Conservation (phyloP, 805 yeast genomes). For the Lipomyces mesembrius region DNA sequence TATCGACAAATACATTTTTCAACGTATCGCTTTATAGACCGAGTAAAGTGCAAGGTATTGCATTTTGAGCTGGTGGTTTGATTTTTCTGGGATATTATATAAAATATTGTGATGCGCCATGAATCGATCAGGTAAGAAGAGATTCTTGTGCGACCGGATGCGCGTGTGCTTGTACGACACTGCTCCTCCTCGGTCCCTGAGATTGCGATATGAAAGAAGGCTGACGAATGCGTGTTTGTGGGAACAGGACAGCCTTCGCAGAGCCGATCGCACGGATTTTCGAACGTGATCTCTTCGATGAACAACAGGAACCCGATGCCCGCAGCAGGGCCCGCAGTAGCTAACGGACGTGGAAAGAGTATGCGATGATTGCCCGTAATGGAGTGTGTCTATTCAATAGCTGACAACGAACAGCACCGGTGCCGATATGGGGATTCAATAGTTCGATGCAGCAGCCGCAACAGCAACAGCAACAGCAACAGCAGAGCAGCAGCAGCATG, state of each 20-base stretch:
- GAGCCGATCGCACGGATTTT: constrained; percentile 31
- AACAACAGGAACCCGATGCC: constrained; percentile 18
- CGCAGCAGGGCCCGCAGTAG: constrained; percentile 14
- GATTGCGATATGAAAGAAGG: neutral
- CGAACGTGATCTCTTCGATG: constrained; percentile 31
- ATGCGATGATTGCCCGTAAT: neutral
- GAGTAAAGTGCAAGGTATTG: neutral
- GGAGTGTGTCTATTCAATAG: neutral
- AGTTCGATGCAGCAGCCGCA: constrained; percentile 11
- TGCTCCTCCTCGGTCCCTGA: neutral
- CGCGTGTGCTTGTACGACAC: neutral
- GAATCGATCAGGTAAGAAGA: constrained; percentile 22
- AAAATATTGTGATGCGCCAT: constrained; percentile 8
- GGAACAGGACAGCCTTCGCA: constrained; percentile 28
- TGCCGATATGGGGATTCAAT: constrained; percentile 34
- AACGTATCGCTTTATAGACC: neutral
- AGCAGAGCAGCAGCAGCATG: constrained; percentile 1
- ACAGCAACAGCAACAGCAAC: constrained; percentile 5
- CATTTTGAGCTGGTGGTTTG: neutral
- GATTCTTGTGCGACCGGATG: neutral
- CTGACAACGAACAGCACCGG: constrained; percentile 17
- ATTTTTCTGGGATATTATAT: neutral
- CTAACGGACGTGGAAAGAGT: constrained; percentile 17
- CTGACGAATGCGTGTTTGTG: neutral
- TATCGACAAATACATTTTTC: neutral